phyloP scores from a whole-genome alignment of 805 yeast genomes.

The Suhomyces kilbournensis region DNA sequence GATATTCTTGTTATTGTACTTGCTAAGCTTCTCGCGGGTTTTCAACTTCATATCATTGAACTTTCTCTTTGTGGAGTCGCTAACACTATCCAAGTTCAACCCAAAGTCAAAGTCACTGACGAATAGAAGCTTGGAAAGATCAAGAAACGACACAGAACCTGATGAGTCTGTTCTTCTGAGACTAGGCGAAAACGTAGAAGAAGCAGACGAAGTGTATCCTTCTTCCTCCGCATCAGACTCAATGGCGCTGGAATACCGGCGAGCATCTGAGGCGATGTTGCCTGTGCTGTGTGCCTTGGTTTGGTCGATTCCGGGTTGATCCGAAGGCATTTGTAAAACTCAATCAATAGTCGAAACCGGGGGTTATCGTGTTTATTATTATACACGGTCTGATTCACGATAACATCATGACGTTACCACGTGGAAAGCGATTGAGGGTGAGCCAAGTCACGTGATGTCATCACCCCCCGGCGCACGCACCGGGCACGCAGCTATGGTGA shows the following conservation, averaged over 20 bases:
- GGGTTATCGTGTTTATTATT: too few species aligned
- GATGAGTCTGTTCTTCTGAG: slow-evolving; percentile 13
- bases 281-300: not conserved
- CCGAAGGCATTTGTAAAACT: too few species aligned
- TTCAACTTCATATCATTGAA: slow-evolving; percentile 34
- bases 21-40: slow-evolving; percentile 30
- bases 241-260: not conserved
- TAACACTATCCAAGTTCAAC: slow-evolving; percentile 31
- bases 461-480: too few species aligned
- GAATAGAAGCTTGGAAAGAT: slow-evolving; percentile 35
- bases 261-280: not conserved
- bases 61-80: slow-evolving; percentile 34
- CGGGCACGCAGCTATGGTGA: not conserved
- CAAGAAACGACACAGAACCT: slow-evolving; percentile 31
- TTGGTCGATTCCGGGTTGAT: not conserved
- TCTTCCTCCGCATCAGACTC: slow-evolving; percentile 1
- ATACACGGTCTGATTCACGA: not conserved
- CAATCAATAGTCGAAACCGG: too few species aligned
- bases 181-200: not conserved
- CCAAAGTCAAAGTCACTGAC: slow-evolving; percentile 45
- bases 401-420: not conserved
- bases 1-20: slow-evolving; percentile 17
- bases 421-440: not conserved
- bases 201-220: not conserved
- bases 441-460: not conserved